Percentiles rank a stretch among this genome's conserved stretches.
These are phyloP conservation scores for Amoeboaphelidium protococcarum DNA, from an alignment of 371 early-diverging fungal species.

Conservation along the genomic window DNA sequence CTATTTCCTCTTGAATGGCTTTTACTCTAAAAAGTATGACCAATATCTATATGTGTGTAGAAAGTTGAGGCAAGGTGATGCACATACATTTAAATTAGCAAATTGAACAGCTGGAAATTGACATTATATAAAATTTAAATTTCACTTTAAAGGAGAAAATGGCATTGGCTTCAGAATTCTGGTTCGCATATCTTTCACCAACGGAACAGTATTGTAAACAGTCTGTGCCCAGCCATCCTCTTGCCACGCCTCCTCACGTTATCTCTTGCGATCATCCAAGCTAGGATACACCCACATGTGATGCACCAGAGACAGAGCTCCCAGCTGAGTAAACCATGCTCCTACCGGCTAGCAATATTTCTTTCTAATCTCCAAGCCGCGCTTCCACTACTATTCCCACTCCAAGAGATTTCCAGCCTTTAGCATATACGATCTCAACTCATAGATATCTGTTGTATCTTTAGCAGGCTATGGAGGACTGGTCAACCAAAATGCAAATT, in stretches of 20 bases:
- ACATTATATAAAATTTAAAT: background rate
- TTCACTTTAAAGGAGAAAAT: conserved; percentile 18
- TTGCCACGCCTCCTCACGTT: conserved; percentile 71
- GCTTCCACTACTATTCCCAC: conserved; percentile 65
- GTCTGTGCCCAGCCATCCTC: conserved; percentile 80
- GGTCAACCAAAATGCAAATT: conserved; percentile 75
- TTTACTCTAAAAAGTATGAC: too few species aligned
- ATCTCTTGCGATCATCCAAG: conserved; percentile 52
- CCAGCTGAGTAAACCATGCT: conserved; percentile 83
- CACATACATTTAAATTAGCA: background rate
- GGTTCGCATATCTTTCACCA: conserved; percentile 57
- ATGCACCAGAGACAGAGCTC: conserved; percentile 58
- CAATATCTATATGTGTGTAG: too few species aligned
- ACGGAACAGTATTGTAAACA: conserved; percentile 58
- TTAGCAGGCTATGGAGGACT: conserved; percentile 28
- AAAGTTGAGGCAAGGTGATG: too few species aligned
- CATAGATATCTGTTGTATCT: conserved; percentile 66
- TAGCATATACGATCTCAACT: conserved; percentile 57
- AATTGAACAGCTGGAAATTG: background rate
- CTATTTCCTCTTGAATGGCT: too few species aligned
- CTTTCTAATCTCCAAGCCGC: conserved; percentile 56
- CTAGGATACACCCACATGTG: conserved; percentile 78
- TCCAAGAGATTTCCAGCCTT: conserved; percentile 65
- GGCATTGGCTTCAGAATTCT: conserved; percentile 48
- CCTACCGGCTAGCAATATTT: conserved; percentile 71